Conservation (phyloP, 192 early-diverging fungal species). For the Podila horticola region DNA sequence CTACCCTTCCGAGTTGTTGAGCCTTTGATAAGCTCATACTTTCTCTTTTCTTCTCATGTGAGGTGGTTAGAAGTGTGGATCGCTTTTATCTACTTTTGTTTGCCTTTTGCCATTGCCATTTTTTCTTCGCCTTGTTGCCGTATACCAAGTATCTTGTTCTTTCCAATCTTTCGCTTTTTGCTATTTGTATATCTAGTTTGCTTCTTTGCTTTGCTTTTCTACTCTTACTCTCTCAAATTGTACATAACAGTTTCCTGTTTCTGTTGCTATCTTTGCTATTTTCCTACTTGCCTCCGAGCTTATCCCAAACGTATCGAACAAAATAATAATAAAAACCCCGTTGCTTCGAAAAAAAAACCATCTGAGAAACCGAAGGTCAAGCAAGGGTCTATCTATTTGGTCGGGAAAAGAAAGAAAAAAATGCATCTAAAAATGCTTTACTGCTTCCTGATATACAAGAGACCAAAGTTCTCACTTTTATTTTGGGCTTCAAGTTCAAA, state of each 20-base stretch:
- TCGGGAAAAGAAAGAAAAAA: too few relatives aligned
- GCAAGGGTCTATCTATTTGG: too few relatives aligned
- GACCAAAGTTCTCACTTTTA: too few relatives aligned
- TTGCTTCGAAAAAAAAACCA: too few relatives aligned
- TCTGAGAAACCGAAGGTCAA: too few relatives aligned
- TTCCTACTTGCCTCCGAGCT: background rate
- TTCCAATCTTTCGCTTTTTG: background rate
- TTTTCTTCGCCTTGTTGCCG: background rate
- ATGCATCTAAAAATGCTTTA: too few relatives aligned
- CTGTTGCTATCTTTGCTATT: background rate
- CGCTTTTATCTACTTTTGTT: background rate
- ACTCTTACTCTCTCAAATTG: background rate
- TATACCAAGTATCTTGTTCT: background rate
- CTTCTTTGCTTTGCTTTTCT: background rate
- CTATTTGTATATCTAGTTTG: conserved; percentile 13
- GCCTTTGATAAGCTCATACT: conserved; percentile 12
- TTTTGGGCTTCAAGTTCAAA: too few relatives aligned
- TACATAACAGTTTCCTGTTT: background rate
- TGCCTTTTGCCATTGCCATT: background rate
- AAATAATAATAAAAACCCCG: too few relatives aligned
- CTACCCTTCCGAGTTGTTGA: conserved; percentile 36
- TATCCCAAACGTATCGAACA: background rate
- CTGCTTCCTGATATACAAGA: too few relatives aligned
- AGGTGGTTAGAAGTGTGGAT: background rate
- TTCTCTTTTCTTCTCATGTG: background rate